Conservation (phyloP, 805 yeast species). For the Peterozyma toletana region DNA sequence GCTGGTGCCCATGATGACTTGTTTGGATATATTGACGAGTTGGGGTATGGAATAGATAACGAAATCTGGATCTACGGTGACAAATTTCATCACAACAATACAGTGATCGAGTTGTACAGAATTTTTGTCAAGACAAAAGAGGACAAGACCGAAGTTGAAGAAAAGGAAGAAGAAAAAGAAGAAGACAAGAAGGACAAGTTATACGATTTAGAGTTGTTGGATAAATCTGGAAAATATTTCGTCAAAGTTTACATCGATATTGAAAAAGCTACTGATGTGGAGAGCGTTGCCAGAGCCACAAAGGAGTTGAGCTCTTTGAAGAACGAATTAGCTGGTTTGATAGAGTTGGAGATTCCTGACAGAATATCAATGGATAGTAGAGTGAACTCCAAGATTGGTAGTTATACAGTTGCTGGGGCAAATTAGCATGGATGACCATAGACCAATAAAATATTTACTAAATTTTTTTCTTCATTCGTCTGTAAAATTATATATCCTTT, state of each 20-base stretch:
- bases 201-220: constrained; percentile 23
- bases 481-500: constrained; percentile 5
- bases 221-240: constrained; percentile 48
- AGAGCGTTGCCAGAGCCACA: constrained; percentile 57
- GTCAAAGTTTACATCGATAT: constrained; percentile 67
- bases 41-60: constrained; percentile 64
- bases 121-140: constrained; percentile 28
- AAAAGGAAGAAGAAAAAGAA: constrained; percentile 10
- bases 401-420: background rate
- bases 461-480: no score
- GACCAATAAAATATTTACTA: no score
- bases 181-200: constrained; percentile 17
- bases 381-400: constrained; percentile 24
- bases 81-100: constrained; percentile 52
- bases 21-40: constrained; percentile 39
- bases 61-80: constrained; percentile 58
- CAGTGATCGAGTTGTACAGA: constrained; percentile 53
- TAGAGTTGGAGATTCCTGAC: constrained; percentile 69
- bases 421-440: no score
- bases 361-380: constrained; percentile 78
- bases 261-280: constrained; percentile 67
- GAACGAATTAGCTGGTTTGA: constrained; percentile 57
- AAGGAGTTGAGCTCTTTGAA: constrained; percentile 56
- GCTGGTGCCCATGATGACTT: constrained; percentile 32
- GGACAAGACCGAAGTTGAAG: background rate